Base-by-base conservation (phyloP, 805 yeast genomes). In the Myxozyma mucilagina region DNA sequence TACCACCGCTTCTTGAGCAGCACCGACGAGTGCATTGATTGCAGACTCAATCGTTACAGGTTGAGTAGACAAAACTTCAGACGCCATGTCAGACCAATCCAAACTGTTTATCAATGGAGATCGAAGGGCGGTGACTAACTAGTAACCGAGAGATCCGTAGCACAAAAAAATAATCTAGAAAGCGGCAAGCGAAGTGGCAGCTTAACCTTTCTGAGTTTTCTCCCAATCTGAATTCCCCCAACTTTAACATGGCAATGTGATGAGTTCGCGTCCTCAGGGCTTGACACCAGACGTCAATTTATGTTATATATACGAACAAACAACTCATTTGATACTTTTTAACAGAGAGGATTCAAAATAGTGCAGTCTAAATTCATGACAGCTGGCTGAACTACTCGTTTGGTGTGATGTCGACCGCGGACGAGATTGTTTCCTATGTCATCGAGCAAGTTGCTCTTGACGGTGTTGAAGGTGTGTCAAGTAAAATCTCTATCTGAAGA, bases 371-470 rank as follows among this genome's bases (percentile, higher is more conserved):
- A 38, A 14, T 38, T n/a, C n/a, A n/a, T n/a, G n/a, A n/a, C n/a
- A n/a, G n/a, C n/a, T n/a, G n/a, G n/a, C n/a, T n/a, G n/a, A n/a
- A n/a, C n/a, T 14, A 32, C 53, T 4, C 36, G 11, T n/a, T 34
- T 35, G 24, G 34, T 24, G 36, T 20, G 13, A 63, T 63, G 66
- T 18, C 53, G 13, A 38, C 57, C 16, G 62, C 65, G 9, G 74
- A 72, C 56, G 73, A 72, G 57, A 52, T 72, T 24, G 69, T 71
- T 43, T 72, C 68, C 47, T 59, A 65, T 60, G 43, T 69, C 36
- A 58, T 72, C 29, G 74, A 73, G 58, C 60, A 63, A 43, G 47
- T 73, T 42, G 74, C 75, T 11, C 61, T 67, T 44, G 69, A 70
- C 54, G 75, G 74, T 7, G 68, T 66, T 49, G 64, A 65, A 36